Evolutionary conservation across 176 grass and related monocot species (phyloP).

Genomic region (Secale cereale): DNA sequence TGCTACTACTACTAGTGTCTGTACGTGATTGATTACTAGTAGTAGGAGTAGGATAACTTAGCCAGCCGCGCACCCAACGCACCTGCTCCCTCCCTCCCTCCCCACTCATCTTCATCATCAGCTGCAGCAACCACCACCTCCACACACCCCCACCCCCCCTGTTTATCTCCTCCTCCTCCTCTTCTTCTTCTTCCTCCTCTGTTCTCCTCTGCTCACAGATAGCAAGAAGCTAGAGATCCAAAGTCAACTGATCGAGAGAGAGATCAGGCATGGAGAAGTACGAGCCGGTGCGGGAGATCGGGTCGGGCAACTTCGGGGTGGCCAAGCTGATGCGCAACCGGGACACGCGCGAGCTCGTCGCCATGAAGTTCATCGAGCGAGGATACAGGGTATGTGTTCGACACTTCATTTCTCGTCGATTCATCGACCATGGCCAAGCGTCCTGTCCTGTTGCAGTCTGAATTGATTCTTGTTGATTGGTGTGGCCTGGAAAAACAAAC

Average conservation of each 20-base stretch:
- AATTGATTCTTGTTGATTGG: no score
- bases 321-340: slow-evolving; percentile 74
- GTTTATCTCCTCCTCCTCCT: not conserved
- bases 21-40: not conserved
- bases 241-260: not conserved
- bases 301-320: slow-evolving; percentile 75
- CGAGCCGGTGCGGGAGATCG: slow-evolving; percentile 74
- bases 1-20: not conserved
- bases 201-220: not conserved
- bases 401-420: no score
- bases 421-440: no score
- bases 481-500: no score
- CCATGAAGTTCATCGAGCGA: slow-evolving; percentile 84
- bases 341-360: slow-evolving; percentile 61
- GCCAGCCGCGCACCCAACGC: not conserved
- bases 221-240: not conserved
- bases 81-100: slow-evolving; percentile 1
- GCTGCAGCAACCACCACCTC: not conserved
- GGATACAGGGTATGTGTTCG: slow-evolving; percentile 54
- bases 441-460: no score
- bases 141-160: not conserved
- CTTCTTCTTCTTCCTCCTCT: not conserved
- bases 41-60: not conserved
- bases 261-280: slow-evolving; percentile 61
- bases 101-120: not conserved